Base-by-base conservation (phyloP, 2,329 filamentous ascomycete species). In the Colletotrichum sp. region DNA sequence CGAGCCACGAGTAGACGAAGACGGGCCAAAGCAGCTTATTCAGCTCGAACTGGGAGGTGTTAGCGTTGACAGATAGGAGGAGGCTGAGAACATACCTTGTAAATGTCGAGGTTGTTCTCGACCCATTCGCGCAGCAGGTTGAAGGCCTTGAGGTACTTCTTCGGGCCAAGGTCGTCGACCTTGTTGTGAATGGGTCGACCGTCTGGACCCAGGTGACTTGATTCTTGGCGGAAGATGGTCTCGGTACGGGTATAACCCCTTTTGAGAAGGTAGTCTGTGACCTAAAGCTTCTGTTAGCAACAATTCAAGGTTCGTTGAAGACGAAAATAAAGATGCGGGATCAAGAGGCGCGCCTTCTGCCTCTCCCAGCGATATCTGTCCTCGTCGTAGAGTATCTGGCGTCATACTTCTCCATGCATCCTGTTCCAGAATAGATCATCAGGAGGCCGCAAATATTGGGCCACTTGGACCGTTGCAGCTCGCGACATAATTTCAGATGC, bases 221-320 rank as follows among this genome's bases (percentile, higher is more conserved):
- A 98, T 85, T 99, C 97, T 84, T 95, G 94, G 59, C 97, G 92
- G 69, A 99, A 95, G 83, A 97, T 95, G 24, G 96, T 95, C 85
- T 99, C 97, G 1, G 97, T 99, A 28, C 94, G 91, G 70, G 93
- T 96, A 85, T 98, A 99, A 0, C 97, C 97, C 79, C 98, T 96
- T 84, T 99, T 99, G 4, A 96, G 92, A 1, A 99, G 89, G 84
- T 99, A 99, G 80, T 99, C 97, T 10, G 98, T 96, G 5, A 99
- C 91, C 91, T 92, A 76, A 67, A 76, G 68, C 6, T 13, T 18
- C 16, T 7, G 24, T 52, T 26, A 44, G 32, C 4, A 26, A 26
- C 7, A 30, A 36, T 24, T 10, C 9, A 28, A 7, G 8, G 13
- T 28, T 15, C 12, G 62, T 21, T 28, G n/a, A 64, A 64, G 10